A percentile compares a stretch with the other conserved stretches of the same genome.
Evolutionary conservation across 2,329 filamentous ascomycete genomes (phyloP).

Genomic region (Talaromyces albobiverticillius): DNA sequence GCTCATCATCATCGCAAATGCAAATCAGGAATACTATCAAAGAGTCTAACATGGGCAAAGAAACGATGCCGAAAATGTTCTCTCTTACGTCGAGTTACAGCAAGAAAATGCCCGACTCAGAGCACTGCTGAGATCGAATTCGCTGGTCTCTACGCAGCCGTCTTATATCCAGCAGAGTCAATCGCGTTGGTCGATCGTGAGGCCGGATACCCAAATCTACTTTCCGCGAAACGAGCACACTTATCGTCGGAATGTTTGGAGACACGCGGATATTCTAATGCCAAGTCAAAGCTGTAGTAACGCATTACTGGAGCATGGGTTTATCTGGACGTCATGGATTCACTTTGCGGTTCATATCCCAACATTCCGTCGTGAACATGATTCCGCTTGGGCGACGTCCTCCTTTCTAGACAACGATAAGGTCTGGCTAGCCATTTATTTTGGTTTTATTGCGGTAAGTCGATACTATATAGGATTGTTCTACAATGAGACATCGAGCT

Average conservation of each 20-base stretch:
- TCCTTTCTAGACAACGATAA: not conserved
- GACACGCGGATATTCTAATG: not conserved
- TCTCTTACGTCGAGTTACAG: too few relatives aligned
- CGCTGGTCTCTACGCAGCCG: too few relatives aligned
- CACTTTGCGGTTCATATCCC: not conserved
- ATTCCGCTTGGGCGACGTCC: not conserved
- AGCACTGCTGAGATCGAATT: too few relatives aligned
- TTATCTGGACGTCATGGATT: not conserved
- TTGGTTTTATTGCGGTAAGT: not conserved
- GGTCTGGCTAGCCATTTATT: not conserved
- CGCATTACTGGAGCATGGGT: not conserved
- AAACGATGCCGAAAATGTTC: too few relatives aligned
- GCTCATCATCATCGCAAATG: too few relatives aligned
- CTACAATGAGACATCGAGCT: not conserved
- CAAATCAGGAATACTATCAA: too few relatives aligned
- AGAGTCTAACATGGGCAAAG: too few relatives aligned
- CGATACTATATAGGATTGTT: not conserved
- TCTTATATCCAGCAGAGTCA: too few relatives aligned
- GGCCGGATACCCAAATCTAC: not conserved
- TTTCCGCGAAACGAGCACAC: too few relatives aligned
- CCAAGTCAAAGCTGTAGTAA: not conserved
- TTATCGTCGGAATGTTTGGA: not conserved
- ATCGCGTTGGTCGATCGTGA: not conserved
- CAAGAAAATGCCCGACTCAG: too few relatives aligned
- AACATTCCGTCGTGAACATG: not conserved